Evolutionary conservation across 140 eudicot genomes (phyloP).

Genomic region (Flaveria floridana): DNA sequence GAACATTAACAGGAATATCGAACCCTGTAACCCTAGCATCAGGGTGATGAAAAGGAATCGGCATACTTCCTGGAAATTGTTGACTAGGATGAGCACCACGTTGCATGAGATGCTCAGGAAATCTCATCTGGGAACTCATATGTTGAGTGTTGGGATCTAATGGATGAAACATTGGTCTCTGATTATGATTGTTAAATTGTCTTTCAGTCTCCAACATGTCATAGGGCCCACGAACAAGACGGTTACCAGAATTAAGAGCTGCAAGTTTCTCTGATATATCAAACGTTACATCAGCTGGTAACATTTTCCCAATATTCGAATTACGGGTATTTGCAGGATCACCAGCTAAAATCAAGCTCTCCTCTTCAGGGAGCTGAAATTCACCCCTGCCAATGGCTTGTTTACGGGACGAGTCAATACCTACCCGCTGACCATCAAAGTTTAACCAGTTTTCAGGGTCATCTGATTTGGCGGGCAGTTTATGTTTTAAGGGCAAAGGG

Average conservation of each 20-base stretch:
- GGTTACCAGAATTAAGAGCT: conserved; percentile 49
- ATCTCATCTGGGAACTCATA: conserved; percentile 62
- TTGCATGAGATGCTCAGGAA: conserved; percentile 57
- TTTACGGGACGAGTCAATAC: conserved; percentile 36
- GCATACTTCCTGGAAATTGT: conserved; percentile 43
- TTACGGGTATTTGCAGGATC: conserved; percentile 43
- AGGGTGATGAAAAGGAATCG: conserved; percentile 50
- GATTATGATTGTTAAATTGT: conserved; percentile 46
- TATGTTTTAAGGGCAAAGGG: conserved; percentile 34
- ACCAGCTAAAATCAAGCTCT: conserved; percentile 46
- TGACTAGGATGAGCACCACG: conserved; percentile 48
- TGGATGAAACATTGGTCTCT: conserved; percentile 51
- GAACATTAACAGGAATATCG: conserved; percentile 57
- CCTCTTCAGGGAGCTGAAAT: conserved; percentile 72
- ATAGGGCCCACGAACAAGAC: conserved; percentile 46
- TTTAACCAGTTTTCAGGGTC: conserved; percentile 56
- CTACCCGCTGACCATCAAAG: conserved; percentile 42
- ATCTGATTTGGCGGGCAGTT: conserved; percentile 39
- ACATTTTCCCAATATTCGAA: conserved; percentile 30
- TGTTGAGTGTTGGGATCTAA: conserved; percentile 46
- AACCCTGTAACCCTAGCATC: conserved; percentile 60
- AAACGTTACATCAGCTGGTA: conserved; percentile 41
- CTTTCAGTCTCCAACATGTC: conserved; percentile 50
- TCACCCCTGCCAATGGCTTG: conserved; percentile 39
- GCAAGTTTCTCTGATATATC: conserved; percentile 66